Conservation (phyloP, 2,329 filamentous ascomycete species). For the Pestalotiopsis sp. region DNA sequence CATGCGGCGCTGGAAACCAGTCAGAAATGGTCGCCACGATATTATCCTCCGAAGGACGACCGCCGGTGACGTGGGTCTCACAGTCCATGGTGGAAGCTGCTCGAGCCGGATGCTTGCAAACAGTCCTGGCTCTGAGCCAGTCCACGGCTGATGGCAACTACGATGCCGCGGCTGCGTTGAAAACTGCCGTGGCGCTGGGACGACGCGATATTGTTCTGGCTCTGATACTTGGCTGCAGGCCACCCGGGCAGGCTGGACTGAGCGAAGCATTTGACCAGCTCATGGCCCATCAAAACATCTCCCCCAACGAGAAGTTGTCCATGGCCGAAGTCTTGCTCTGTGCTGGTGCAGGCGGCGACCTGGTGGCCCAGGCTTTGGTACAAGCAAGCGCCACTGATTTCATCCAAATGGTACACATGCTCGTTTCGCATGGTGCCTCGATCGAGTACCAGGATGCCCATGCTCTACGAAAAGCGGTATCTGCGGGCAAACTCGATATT, state of each 20-base stretch:
- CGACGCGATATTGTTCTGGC: conserved; percentile 58
- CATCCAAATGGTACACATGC: conserved; percentile 56
- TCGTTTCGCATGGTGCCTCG: conserved; percentile 56
- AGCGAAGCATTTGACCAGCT: conserved; percentile 53
- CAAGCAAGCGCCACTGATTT: conserved; percentile 52
- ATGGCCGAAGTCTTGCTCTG: conserved; percentile 60
- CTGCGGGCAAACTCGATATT: conserved; percentile 47
- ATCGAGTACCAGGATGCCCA: conserved; percentile 55
- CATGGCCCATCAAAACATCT: conserved; percentile 47
- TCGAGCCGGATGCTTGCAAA: conserved; percentile 50
- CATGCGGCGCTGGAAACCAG: conserved; percentile 48
- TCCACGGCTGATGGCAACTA: conserved; percentile 56
- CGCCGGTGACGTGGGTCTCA: conserved; percentile 45
- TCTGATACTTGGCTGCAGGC: conserved; percentile 54
- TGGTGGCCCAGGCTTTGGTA: conserved; percentile 49
- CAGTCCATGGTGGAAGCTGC: conserved; percentile 55
- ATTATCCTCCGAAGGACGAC: conserved; percentile 51
- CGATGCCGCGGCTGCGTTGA: conserved; percentile 54
- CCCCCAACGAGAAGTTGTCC: conserved; percentile 50
- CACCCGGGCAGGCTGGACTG: conserved; percentile 50
- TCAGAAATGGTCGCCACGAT: conserved; percentile 50
- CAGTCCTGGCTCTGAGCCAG: conserved; percentile 52
- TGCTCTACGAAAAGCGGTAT: conserved; percentile 51
- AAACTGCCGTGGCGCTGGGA: conserved; percentile 48
- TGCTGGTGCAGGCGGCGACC: conserved; percentile 57